Evolutionary conservation across 2,329 filamentous ascomycete species (phyloP).

Genomic region (Thermoascus crustaceus): DNA sequence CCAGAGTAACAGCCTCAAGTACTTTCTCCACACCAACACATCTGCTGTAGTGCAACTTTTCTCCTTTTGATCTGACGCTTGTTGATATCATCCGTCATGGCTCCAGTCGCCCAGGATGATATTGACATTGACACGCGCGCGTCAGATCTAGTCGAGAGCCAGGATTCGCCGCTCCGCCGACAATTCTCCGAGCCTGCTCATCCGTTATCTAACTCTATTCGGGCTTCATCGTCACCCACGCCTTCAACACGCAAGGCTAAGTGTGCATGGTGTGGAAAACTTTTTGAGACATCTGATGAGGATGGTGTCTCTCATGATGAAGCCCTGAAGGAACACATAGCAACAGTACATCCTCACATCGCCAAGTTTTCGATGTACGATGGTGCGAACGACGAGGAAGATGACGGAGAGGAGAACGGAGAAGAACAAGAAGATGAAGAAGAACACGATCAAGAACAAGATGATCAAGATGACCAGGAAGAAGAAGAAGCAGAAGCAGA

Average conservation of each 20-base stretch:
- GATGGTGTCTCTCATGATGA: conserved; percentile 18
- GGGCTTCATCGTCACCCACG: conserved; percentile 26
- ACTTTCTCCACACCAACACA: not conserved
- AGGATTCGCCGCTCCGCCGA: conserved; percentile 29
- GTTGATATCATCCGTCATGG: conserved; percentile 17
- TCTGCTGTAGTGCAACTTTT: too few species aligned
- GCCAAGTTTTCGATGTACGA: conserved; percentile 19
- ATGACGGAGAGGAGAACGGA: conserved; percentile 8
- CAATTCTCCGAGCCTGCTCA: conserved; percentile 32
- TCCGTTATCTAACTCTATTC: conserved; percentile 26
- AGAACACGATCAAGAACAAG: conserved; percentile 10
- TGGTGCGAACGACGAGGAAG: conserved; percentile 15
- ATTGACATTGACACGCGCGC: conserved; percentile 29
- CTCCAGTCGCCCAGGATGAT: conserved; percentile 25
- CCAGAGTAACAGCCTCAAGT: conserved; percentile 9
- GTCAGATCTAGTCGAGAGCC: conserved; percentile 28
- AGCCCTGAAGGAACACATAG: conserved; percentile 25
- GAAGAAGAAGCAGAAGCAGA: conserved; percentile 14
- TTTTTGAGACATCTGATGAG: conserved; percentile 20
- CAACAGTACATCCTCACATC: conserved; percentile 25
- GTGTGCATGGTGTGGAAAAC: conserved; percentile 31
- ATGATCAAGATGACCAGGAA: conserved; percentile 9
- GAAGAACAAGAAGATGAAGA: conserved; percentile 9
- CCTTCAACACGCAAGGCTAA: conserved; percentile 19
- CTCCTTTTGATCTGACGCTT: too few species aligned